Conservation (phyloP, 352 stramenopile species). For the Phytopythium ostracodes region DNA sequence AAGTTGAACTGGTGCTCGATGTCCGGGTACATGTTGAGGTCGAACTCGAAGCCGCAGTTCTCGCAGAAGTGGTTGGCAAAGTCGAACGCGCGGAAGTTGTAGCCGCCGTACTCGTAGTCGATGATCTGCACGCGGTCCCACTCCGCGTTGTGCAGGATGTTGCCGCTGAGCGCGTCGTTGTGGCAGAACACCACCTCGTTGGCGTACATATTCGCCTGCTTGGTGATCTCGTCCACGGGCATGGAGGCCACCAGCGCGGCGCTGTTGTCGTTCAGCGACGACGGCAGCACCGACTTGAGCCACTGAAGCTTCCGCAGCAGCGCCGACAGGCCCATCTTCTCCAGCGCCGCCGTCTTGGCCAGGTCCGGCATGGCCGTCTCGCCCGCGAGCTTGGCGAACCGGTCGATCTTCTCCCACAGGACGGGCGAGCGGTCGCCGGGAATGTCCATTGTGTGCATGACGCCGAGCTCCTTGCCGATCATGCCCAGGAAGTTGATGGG, state of each 20-base stretch:
- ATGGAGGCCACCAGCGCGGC: constrained; percentile 42
- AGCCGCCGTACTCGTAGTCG: constrained; percentile 94
- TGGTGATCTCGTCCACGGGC: constrained; percentile 67
- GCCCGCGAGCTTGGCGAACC: constrained; percentile 72
- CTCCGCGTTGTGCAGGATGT: constrained; percentile 72
- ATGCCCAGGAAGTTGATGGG: constrained; percentile 81
- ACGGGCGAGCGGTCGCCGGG: constrained; percentile 48
- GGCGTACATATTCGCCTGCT: constrained; percentile 71
- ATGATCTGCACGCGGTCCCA: constrained; percentile 91
- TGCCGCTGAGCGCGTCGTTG: constrained; percentile 91
- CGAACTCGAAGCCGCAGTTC: constrained; percentile 92
- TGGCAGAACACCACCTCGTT: constrained; percentile 90
- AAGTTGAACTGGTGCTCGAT: constrained; percentile 83
- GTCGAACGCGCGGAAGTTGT: constrained; percentile 93
- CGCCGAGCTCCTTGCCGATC: constrained; percentile 83
- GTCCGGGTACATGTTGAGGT: constrained; percentile 82
- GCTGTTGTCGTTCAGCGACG: constrained; percentile 61
- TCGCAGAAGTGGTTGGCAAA: constrained; percentile 95
- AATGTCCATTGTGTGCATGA: constrained; percentile 88
- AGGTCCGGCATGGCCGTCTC: constrained; percentile 57
- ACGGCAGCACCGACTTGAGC: constrained; percentile 84
- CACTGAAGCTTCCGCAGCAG: constrained; percentile 67
- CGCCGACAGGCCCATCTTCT: constrained; percentile 54
- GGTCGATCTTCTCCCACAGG: constrained; percentile 79
- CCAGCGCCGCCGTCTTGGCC: constrained; percentile 49